Base-by-base conservation (phyloP, 2,329 filamentous ascomycete genomes). In the Aschersonia sp. region DNA sequence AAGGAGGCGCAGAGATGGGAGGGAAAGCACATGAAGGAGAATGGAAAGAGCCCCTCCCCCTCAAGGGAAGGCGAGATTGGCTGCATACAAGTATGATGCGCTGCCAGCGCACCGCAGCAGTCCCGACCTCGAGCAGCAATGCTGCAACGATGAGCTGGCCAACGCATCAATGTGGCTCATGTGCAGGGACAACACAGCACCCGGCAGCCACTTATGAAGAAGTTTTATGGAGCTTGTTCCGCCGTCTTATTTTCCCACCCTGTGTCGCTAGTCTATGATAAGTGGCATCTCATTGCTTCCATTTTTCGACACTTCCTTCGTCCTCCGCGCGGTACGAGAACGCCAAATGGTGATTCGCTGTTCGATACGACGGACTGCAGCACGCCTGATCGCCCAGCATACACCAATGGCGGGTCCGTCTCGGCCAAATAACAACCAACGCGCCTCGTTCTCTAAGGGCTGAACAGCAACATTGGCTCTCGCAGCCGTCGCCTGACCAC, bases 81-180 rank as follows among this genome's bases (percentile, higher is more conserved):
- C 53, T 50, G 51, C 31, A 35, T 30, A 20, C 20, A 20, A 20
- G 20, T 20, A 9, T 44, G 28, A 30, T 44, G 28, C 35, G 7
- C 12, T 7, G 35, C 35, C 35, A 38, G 35, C 35, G 35, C 2
- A 20, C 20, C 20, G 20, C 20, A 20, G 20, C 20, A 20, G 20
- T 20, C 20, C 20, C 20, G 20, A 20, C 20, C 20, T 20, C 12
- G 35, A 38, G 9, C 40, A 6, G 20, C 9, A 9, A 28, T 42
- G 49, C 61, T 82, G 63, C 63, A 65, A 53, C 61, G 60, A 64
- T 66, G 63, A 63, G 63, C 61, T 66, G 63, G 62, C 63, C 62
- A 65, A 65, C 62, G 61, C 63, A 65, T 63, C 61, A 64, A 49
- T 62, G 62, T 65, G 64, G 62, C 60, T 62, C 64, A 61, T 65